Evolutionary conservation across 148 eudicot genomes (phyloP), one percentile per base, ranked within the genome.

Genomic region (Limonium bicolor): DNA sequence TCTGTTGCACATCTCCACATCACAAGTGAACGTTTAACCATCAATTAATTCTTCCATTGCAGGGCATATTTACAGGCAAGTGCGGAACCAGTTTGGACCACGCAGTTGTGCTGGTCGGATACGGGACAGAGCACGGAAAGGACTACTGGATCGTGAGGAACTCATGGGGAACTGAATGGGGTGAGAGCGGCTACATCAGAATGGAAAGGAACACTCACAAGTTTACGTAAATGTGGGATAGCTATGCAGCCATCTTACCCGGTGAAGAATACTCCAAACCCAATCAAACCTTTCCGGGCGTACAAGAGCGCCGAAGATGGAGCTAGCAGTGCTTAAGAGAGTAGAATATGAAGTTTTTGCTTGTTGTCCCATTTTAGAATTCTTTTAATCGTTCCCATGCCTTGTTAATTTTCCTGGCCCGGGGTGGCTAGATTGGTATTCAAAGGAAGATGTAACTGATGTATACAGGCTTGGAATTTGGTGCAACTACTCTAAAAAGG

Each of bases 141-240:
- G 88, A 76, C 28, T 82, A 82, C 27, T 86, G 94, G 96, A 71
- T 71, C 1, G 96, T 86, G 18, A 68, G 88, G 73, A 86, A 86
- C 57, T 86, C 96, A 5, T 86, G 94, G 96, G 94, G 96, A 7
- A 43, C 28, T 0, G 18, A 48, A 6, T 86, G 96, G 96, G 96
- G 94, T 0, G 96, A 86, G 48, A 48, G 56, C 2, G 96, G 96
- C 4, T 78, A 86, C 67, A 42, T 86, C 18, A 78, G 66, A 61
- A 46, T 86, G 26, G 68, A 66, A 30, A 78, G 94, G 11, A 87
- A 76, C 39, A 32, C 28, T 5, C 63, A 28, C 34, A 27, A 43
- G 2, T 26, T 10, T 15, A 51, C 82, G 96, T 14, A 87, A 75
- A 50, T 82, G 94, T 52, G 90, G 94, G 21, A 79, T 87, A 27